Percentiles rank a stretch among this genome's conserved stretches.
Evolutionary conservation across 208 protist genomes (phyloP).

Genomic region (Leishmania amazonensis): DNA sequence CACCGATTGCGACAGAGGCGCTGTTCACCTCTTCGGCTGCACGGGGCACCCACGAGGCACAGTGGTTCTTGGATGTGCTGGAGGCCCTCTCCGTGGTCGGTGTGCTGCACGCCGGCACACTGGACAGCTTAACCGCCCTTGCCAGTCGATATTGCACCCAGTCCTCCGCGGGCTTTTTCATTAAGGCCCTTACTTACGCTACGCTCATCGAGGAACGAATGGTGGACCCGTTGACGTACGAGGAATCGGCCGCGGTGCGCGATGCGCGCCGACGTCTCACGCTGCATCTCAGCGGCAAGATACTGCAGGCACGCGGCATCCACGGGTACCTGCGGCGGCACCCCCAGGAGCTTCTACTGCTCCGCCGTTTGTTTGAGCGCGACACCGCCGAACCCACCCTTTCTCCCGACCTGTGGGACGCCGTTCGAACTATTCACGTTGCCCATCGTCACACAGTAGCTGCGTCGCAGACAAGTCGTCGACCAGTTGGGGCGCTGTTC

Average conservation of each 20-base stretch:
- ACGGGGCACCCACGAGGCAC: neutral
- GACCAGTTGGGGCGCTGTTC: conserved; percentile 42
- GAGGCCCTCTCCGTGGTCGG: conserved; percentile 30
- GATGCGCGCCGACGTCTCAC: conserved; percentile 27
- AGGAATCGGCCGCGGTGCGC: conserved; percentile 26
- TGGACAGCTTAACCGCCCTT: conserved; percentile 14
- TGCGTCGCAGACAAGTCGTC: conserved; percentile 11
- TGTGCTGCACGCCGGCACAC: conserved; percentile 22
- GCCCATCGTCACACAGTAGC: conserved; percentile 43
- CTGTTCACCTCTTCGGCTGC: neutral
- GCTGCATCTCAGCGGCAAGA: conserved; percentile 16
- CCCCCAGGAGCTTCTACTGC: conserved; percentile 50
- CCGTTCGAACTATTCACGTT: conserved; percentile 55
- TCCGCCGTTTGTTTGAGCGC: conserved; percentile 75
- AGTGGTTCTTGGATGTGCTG: conserved; percentile 28
- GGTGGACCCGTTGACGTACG: conserved; percentile 25
- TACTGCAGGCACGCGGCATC: conserved; percentile 14
- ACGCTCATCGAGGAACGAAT: conserved; percentile 26
- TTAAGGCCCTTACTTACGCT: conserved; percentile 57
- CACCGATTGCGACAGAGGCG: neutral
- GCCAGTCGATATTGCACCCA: conserved; percentile 10
- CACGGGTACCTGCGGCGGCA: conserved; percentile 29
- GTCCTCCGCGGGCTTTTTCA: conserved; percentile 26
- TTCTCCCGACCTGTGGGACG: conserved; percentile 73
- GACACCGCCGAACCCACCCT: conserved; percentile 31